phyloP scores from a whole-genome alignment of 1,284 basidiomycete genomes.

The Trichosporon coremiiforme region DNA sequence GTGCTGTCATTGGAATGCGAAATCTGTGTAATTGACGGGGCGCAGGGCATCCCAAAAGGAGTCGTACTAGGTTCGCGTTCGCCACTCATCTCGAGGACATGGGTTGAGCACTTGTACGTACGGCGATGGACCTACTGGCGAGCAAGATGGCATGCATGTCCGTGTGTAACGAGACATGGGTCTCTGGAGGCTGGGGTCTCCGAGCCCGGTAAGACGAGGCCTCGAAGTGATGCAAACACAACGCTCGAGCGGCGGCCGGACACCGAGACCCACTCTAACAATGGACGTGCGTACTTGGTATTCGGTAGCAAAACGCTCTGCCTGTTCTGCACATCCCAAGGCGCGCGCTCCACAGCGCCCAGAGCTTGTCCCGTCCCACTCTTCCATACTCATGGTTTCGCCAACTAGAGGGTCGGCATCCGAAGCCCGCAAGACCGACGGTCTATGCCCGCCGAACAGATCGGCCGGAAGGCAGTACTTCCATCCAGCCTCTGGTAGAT shows the following conservation, averaged over 20 bases:
- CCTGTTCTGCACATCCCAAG: neutral
- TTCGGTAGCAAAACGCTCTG: neutral
- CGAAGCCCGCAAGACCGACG: slow-evolving; percentile 5
- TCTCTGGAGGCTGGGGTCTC: neutral
- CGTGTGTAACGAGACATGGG: neutral
- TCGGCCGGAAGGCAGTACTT: too few species aligned
- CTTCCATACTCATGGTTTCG: neutral
- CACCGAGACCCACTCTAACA: neutral
- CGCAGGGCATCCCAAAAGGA: neutral
- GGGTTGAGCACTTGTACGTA: neutral
- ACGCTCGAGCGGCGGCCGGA: too few species aligned
- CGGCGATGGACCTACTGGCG: neutral
- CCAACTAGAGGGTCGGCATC: neutral
- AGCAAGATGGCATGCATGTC: neutral
- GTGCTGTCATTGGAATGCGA: slow-evolving; percentile 2
- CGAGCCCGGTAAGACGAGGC: neutral
- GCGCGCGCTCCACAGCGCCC: too few species aligned
- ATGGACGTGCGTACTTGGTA: neutral
- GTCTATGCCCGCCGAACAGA: too few species aligned
- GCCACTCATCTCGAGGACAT: neutral
- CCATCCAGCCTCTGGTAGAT: too few species aligned
- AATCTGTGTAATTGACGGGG: neutral
- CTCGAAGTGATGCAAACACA: too few species aligned
- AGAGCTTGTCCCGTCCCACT: neutral
- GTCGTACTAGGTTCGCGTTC: neutral